Evolutionary conservation across 768 basidiomycete species (phyloP), one percentile per base, ranked within the genome.

Genomic region (Kwoniella pini): DNA sequence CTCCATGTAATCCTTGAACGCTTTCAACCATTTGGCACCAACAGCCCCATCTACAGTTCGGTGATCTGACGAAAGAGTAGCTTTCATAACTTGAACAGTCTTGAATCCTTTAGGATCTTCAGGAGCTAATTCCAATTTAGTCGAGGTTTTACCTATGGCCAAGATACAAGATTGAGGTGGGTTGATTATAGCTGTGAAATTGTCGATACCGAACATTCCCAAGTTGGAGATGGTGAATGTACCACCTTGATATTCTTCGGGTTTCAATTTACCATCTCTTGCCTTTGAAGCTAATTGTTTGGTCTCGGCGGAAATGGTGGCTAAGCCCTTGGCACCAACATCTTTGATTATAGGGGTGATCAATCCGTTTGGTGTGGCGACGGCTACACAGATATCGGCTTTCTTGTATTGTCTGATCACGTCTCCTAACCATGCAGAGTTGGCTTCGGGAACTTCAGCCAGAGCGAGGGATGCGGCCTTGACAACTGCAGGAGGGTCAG

Each of bases 171-270:
- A 90, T 80, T 98, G 96, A 24, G 96, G 96, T 13, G 89, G 86
- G 83, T 99, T 99, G 85, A 99, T 95, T 82, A 99, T 98, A 46
- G 96, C 96, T 13, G 94, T 97, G 80, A 99, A 99, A 56, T 87
- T 85, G 62, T 78, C 72, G 73, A 97, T 85, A 63, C 89, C 94
- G 76, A 84, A 96, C 96, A 99, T 99, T 80, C 96, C 96, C 57
- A 99, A 84, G 82, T 99, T 99, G 61, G 96, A 99, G 78, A 99
- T 91, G 43, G 96, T 98, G 82, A 99, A 98, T 12, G 94, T 90
- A 49, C 96, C 96, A 55, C 96, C 96, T 89, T 99, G 95, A 82
- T 98, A 99, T 79, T 99, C 95, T 55, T 88, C 82, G 24, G 95
- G 96, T 75, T 88, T 84, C 60, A 99, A 84, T 81, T 97, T 99